Base-by-base conservation (phyloP, 495 filamentous ascomycete species). In the Cercophora newfieldiana region DNA sequence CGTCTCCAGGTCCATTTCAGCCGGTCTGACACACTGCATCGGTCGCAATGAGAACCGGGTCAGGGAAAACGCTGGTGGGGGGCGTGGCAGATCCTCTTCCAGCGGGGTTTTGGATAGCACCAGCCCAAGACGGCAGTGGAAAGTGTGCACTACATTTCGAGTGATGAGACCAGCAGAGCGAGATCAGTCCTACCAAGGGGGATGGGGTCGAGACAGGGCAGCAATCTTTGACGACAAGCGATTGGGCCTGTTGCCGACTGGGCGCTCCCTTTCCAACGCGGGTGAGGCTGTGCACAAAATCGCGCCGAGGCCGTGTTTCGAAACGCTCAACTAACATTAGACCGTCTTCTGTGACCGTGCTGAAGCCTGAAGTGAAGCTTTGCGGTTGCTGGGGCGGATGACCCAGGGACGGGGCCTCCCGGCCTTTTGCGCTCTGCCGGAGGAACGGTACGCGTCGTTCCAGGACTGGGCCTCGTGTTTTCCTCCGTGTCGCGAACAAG, bases 231-330 rank as follows among this genome's bases (percentile, higher is more conserved):
- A 55, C 67, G 66, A 73, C 69, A 73, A 69, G 69, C 66, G 26
- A 28, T 30, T 12, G 60, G 55, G 12, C 30, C 24, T 18, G 22
- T 53, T 53, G 10, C 19, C 7, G 59, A 49, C 65, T 44, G 37
- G 30, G 63, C 29, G 63, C 66, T 68, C 48, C 62, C 64, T 53
- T 56, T 30, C 30, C 54, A 55, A 49, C 48, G 64, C 65, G 49
- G 49, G 63, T 70, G 70, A 72, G 72, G 72, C 72, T 69, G 72
- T 69, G 69, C 63, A 63, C 61, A 21, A 37, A 49, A 58, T 28
- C 26, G 56, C 57, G 21, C 57, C 37, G 33, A 21, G 24, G 29
- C 31, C 37, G 18, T 65, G 57, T 31, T 47, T 61, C 16, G 50
- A 53, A 26, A 53, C 25, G 2, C 12, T 44, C 37, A 44, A 2